Conservation (phyloP, 768 basidiomycete genomes). For the Aureoboletus auriporus region DNA sequence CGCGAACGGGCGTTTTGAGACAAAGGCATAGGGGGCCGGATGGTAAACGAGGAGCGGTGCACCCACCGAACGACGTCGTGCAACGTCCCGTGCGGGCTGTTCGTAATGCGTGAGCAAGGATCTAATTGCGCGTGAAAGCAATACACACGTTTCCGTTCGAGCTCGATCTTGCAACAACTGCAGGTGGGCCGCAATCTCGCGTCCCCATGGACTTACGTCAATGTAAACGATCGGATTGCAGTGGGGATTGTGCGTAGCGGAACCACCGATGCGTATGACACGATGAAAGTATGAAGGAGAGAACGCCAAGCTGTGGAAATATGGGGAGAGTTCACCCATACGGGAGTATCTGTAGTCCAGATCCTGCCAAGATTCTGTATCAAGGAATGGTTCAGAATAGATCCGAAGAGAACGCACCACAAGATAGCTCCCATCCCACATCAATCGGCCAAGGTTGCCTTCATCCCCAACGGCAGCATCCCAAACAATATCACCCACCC, state of each 20-base stretch:
- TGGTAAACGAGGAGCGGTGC: slow-evolving; percentile 71
- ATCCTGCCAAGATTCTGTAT: slow-evolving; percentile 48
- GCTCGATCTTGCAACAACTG: slow-evolving; percentile 76
- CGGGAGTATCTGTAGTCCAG: slow-evolving; percentile 79
- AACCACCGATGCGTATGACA: slow-evolving; percentile 59
- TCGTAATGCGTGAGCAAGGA: slow-evolving; percentile 5
- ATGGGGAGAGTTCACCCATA: slow-evolving; percentile 74
- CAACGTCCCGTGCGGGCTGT: slow-evolving; percentile 71
- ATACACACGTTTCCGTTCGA: slow-evolving; percentile 73
- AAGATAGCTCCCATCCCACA: slow-evolving; percentile 88
- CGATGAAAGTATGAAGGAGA: slow-evolving; percentile 89
- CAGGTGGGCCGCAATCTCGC: slow-evolving; percentile 67
- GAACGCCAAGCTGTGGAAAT: slow-evolving; percentile 76
- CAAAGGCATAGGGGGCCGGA: slow-evolving; percentile 42
- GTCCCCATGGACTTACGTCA: slow-evolving; percentile 75
- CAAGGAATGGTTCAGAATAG: neutral
- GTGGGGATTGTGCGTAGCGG: slow-evolving; percentile 35
- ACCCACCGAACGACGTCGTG: slow-evolving; percentile 87
- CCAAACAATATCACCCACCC: slow-evolving; percentile 82
- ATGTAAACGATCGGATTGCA: slow-evolving; percentile 66
- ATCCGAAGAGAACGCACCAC: slow-evolving; percentile 50
- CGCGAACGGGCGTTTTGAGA: slow-evolving; percentile 32
- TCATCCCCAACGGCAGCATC: slow-evolving; percentile 84
- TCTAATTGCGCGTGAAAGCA: neutral
- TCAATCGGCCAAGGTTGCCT: slow-evolving; percentile 74